Base-by-base conservation (phyloP, 495 filamentous ascomycete species). In the Pyrenula aspistea region DNA sequence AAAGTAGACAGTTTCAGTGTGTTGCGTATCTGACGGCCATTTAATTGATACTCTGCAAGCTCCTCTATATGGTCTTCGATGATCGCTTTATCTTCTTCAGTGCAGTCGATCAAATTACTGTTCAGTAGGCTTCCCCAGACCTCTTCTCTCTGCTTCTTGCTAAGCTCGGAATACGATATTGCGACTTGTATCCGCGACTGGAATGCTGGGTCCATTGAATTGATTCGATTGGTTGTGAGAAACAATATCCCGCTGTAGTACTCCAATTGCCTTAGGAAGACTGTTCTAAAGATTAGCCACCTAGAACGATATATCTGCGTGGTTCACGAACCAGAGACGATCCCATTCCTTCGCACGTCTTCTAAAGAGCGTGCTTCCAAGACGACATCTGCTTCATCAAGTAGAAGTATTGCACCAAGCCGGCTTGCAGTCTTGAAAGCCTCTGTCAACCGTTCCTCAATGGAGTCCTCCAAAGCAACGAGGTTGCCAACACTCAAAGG, bases 361-460 rank as follows among this genome's bases (percentile, higher is more conserved):
- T 57, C 53, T 10, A 61, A 56, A 21, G 58, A 56, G 24, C 66
- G 60, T 19, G 57, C 48, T 57, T 67, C 57, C 25, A 68, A 51
- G 31, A 68, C 63, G 22, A 66, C 52, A 47, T 68, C 66, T 24
- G 66, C 66, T 56, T 68, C 66, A 53, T 68, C 66, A 12, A 68
- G 56, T 0, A 68, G 55, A 2, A 68, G 52, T 53, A 67, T 61
- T 2, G 61, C 58, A 12, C 54, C 60, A 11, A 48, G 42, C 19
- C 19, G 11, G 19, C 19, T 19, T 11, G 42, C 42, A 11, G 11
- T 48, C 11, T 48, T 19, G 42, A 48, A 11, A 48, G 42, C 11
- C 42, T 11, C 42, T 48, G 42, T 19, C 19, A 11, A 11, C 19
- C 42, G 42, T 11, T 48, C 42, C 42, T 11, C 19, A 11, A 48